A percentile compares a stretch with the other conserved stretches of the same genome.
phyloP scores from a whole-genome alignment of 352 stramenopile genomes.

The Pythium angustatum region DNA sequence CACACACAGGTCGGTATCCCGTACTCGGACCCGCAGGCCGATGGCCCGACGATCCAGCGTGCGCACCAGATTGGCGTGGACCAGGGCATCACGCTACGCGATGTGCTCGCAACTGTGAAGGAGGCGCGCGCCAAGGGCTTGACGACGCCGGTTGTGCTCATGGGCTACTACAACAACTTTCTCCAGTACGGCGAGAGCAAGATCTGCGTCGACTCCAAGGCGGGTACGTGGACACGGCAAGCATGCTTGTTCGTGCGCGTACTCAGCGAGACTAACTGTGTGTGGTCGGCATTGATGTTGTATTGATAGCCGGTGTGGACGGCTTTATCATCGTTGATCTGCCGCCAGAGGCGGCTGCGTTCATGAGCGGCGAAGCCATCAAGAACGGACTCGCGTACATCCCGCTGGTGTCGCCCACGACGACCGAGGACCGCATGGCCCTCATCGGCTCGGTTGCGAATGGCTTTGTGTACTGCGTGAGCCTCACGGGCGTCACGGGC shows the following conservation, averaged over 20 bases:
- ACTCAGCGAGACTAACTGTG: not conserved
- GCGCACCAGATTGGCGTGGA: conserved; percentile 94
- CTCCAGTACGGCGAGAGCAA: conserved; percentile 95
- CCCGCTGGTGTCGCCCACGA: conserved; percentile 96
- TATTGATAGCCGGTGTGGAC: conserved; percentile 90
- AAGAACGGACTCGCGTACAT: conserved; percentile 94
- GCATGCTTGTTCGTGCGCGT: not conserved
- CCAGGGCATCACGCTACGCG: conserved; percentile 91
- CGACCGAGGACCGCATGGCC: conserved; percentile 93
- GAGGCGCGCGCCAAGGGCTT: conserved; percentile 91
- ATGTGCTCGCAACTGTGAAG: conserved; percentile 94
- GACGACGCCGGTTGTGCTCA: conserved; percentile 95
- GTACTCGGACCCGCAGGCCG: conserved; percentile 98
- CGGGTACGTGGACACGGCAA: conserved; percentile 35
- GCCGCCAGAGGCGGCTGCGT: conserved; percentile 93
- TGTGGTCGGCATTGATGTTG: conserved; percentile 3
- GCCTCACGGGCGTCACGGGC: conserved; percentile 93
- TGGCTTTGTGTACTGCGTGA: conserved; percentile 89
- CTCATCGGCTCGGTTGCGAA: conserved; percentile 69
- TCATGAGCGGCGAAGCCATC: conserved; percentile 90
- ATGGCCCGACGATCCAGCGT: conserved; percentile 97
- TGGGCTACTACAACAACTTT: conserved; percentile 99
- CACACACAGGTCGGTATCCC: conserved; percentile 91
- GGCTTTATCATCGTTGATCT: conserved; percentile 99
- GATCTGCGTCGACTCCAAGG: conserved; percentile 80